Percentiles rank a stretch among this genome's conserved stretches.
Conservation (phyloP, 2,329 filamentous ascomycete species). For the Pyrenophora seminiperda region DNA sequence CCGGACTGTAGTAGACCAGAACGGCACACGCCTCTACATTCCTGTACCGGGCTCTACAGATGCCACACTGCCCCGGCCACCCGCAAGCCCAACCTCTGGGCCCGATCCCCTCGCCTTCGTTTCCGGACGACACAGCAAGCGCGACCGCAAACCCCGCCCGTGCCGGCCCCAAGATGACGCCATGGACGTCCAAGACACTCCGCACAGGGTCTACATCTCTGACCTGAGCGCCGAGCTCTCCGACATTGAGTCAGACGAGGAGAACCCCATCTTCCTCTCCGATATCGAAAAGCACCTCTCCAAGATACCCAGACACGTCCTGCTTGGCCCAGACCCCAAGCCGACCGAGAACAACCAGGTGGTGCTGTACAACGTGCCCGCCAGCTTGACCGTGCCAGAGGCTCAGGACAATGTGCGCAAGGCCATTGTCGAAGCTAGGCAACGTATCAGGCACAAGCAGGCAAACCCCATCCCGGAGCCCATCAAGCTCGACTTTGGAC, state of each 20-base stretch:
- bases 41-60: conserved; percentile 55
- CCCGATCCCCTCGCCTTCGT: conserved; percentile 21
- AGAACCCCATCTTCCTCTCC: conserved; percentile 76
- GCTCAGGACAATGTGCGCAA: conserved; percentile 76
- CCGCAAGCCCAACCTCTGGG: conserved; percentile 3
- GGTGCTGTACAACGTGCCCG: conserved; percentile 82
- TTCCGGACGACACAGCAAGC: conserved; percentile 15
- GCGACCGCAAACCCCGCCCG: conserved; percentile 23
- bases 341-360: conserved; percentile 63
- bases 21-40: conserved; percentile 70
- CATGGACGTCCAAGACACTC: conserved; percentile 88
- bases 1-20: conserved; percentile 57
- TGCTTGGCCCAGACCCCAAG: conserved; percentile 56
- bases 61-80: conserved; percentile 30
- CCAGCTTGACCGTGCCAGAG: conserved; percentile 74
- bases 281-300: conserved; percentile 83
- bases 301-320: conserved; percentile 70
- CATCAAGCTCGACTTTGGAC: conserved; percentile 15
- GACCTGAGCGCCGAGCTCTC: conserved; percentile 87
- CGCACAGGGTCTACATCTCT: conserved; percentile 87
- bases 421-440: conserved; percentile 80
- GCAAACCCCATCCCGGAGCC: conserved; percentile 44
- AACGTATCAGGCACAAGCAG: conserved; percentile 67
- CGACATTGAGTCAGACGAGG: conserved; percentile 65
- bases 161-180: conserved; percentile 55